phyloP scores from a whole-genome alignment of 768 basidiomycete species.

The Austroboletus eburneus region DNA sequence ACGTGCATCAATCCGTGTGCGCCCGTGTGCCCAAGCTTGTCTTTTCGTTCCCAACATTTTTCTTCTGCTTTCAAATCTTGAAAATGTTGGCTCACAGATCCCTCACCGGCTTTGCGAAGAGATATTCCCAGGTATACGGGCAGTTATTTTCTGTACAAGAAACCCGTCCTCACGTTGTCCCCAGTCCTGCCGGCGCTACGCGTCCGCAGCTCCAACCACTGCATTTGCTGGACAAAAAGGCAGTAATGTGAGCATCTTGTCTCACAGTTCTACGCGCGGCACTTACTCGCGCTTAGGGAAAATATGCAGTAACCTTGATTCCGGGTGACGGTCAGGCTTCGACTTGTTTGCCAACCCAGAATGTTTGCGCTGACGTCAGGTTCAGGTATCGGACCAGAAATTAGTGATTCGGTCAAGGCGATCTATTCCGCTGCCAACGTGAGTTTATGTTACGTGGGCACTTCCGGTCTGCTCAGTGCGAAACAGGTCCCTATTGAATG shows the following conservation, averaged over 20 bases:
- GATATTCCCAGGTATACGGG: constrained; percentile 43
- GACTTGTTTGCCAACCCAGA: constrained; percentile 5
- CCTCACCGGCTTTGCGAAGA: constrained; percentile 52
- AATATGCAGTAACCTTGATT: constrained; percentile 94
- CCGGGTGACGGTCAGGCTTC: constrained; percentile 91
- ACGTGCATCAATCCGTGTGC: constrained; percentile 22
- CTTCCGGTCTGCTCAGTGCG: constrained; percentile 9
- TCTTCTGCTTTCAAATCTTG: constrained; percentile 12
- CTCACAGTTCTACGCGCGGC: not conserved
- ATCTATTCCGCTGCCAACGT: constrained; percentile 91
- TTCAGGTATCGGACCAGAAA: constrained; percentile 96
- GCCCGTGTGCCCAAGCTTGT: constrained; percentile 13
- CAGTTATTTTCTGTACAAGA: not conserved
- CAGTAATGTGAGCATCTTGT: constrained; percentile 58
- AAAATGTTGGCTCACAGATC: constrained; percentile 61
- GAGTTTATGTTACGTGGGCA: constrained; percentile 14
- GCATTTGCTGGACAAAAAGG: constrained; percentile 89
- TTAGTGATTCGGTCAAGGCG: constrained; percentile 90
- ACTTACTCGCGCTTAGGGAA: constrained; percentile 55
- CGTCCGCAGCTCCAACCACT: constrained; percentile 74
- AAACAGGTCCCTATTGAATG: constrained; percentile 92
- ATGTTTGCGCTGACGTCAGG: constrained; percentile 13
- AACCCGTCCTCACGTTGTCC: constrained; percentile 13
- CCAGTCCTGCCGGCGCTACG: constrained; percentile 59
- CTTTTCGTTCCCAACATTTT: constrained; percentile 17